phyloP scores from a whole-genome alignment of 768 basidiomycete species.

The Cystobasidium tubakii region DNA sequence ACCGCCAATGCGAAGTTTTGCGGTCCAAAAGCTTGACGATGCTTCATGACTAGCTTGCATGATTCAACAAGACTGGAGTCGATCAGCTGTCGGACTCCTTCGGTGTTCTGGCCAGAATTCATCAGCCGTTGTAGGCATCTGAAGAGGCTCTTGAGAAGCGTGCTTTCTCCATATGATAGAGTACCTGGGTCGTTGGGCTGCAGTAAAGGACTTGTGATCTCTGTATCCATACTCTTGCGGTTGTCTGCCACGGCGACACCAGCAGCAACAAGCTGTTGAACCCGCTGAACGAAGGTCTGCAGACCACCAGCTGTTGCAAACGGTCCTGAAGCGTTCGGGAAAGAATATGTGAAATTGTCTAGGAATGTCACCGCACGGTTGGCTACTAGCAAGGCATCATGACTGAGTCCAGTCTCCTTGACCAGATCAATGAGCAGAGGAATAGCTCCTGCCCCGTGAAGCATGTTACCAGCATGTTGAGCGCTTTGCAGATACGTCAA shows the following conservation, averaged over 20 bases:
- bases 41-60: constrained; percentile 77
- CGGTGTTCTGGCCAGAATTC: constrained; percentile 81
- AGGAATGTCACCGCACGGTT: constrained; percentile 87
- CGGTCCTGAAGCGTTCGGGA: constrained; percentile 74
- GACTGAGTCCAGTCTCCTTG: constrained; percentile 57
- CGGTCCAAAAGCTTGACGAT: constrained; percentile 76
- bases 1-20: constrained; percentile 65
- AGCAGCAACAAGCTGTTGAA: constrained; percentile 58
- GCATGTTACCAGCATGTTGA: constrained; percentile 80
- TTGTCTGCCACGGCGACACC: not conserved
- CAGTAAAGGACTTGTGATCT: not conserved
- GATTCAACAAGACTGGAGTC: constrained; percentile 79
- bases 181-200: not conserved
- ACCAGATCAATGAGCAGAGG: constrained; percentile 82
- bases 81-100: constrained; percentile 87
- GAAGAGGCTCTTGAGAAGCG: constrained; percentile 77
- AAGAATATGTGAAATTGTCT: constrained; percentile 86
- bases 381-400: constrained; percentile 53
- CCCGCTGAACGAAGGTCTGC: constrained; percentile 73
- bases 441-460: constrained; percentile 86
- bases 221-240: not conserved
- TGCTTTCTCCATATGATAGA: constrained; percentile 26
- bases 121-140: constrained; percentile 95
- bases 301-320: constrained; percentile 81
- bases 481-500: constrained; percentile 80